These are phyloP conservation scores for Hypoxylon sp. DNA, from an alignment of 2,329 filamentous ascomycete species.

Conservation along the genomic window DNA sequence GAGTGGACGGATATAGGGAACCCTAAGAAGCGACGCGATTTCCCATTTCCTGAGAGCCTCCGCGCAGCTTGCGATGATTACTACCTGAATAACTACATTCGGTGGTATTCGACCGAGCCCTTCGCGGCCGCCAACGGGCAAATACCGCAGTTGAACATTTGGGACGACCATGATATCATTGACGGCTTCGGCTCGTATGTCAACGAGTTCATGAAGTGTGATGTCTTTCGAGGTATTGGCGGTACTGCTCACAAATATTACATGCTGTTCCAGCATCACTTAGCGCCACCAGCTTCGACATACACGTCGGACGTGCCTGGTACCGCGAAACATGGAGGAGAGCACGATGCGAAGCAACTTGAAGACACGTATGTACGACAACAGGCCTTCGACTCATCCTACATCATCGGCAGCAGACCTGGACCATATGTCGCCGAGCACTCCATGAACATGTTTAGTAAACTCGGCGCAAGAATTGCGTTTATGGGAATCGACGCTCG, in stretches of 20 bases:
- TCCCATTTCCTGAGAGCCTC: conserved; percentile 81
- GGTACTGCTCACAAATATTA: conserved; percentile 98
- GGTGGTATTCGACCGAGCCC: conserved; percentile 84
- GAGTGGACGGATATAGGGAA: conserved; percentile 88
- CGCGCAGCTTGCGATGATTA: conserved; percentile 88
- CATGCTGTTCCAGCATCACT: conserved; percentile 95
- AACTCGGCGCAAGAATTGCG: conserved; percentile 83
- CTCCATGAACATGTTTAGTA: conserved; percentile 88
- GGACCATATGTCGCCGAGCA: conserved; percentile 91
- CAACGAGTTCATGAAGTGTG: conserved; percentile 91
- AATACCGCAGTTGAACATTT: conserved; percentile 96
- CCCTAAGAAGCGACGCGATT: conserved; percentile 82
- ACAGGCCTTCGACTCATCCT: conserved; percentile 72
- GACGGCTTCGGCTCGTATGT: conserved; percentile 95
- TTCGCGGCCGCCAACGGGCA: conserved; percentile 90
- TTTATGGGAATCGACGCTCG: conserved; percentile 92
- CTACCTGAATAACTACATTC: conserved; percentile 90
- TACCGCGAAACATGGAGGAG: conserved; percentile 70
- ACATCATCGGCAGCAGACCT: conserved; percentile 81
- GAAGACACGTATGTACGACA: conserved; percentile 78
- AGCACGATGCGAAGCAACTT: conserved; percentile 77
- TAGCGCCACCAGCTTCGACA: conserved; percentile 85
- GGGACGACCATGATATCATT: conserved; percentile 97
- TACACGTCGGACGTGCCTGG: conserved; percentile 78
- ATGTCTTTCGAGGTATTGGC: conserved; percentile 92